Evolutionary conservation across 1,139 yeast species (phyloP), one percentile per base, ranked within the genome.

Genomic region (Protomyces inundatus): DNA sequence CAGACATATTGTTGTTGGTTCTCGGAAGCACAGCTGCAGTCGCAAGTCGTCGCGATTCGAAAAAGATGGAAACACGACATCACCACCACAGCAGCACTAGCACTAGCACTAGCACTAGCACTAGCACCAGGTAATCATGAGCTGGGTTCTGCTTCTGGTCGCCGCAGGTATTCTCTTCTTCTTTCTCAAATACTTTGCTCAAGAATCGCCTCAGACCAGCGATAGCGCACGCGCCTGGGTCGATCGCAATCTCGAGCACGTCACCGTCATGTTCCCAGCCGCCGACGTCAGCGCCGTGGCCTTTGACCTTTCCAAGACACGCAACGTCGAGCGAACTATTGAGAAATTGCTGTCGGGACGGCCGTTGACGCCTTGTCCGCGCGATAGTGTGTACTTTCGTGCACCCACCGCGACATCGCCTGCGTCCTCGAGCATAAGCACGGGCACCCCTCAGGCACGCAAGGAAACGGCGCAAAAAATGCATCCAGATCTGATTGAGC

Each of bases 241-340:
- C 55, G 36, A 51, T 32, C 56, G 60, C 50, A 52, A 53, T 32
- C 45, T 51, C 6, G 57, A 42, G 32, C 50, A 59, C 23, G 66
- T 54, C 54, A 42, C 54, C 61, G 59, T 30, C 54, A 63, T 66
- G 64, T 66, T 66, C 37, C 67, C 67, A 32, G 46, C 55, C 51
- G 35, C 54, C 23, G 56, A 58, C 39, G 53, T 45, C 14, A n/a
- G 40, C 14, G 60, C 66, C 3, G 57, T 66, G 55, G 68, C 65
- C 23, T 66, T 62, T 53, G 68, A 65, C 23, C 60, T 66, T 52
- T 51, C 55, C 23, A 55, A 57, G 23, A 57, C 62, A 14, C 39
- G 61, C 6, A 61, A 60, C 23, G 67, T 61, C 53, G 67, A 66
- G 36, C 36, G 42, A 6, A 66, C 68, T 1, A 66, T 58, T 30